Evolutionary conservation across 768 basidiomycete species (phyloP), one percentile per base, ranked within the genome.

Genomic region (Amanita polypyramis): DNA sequence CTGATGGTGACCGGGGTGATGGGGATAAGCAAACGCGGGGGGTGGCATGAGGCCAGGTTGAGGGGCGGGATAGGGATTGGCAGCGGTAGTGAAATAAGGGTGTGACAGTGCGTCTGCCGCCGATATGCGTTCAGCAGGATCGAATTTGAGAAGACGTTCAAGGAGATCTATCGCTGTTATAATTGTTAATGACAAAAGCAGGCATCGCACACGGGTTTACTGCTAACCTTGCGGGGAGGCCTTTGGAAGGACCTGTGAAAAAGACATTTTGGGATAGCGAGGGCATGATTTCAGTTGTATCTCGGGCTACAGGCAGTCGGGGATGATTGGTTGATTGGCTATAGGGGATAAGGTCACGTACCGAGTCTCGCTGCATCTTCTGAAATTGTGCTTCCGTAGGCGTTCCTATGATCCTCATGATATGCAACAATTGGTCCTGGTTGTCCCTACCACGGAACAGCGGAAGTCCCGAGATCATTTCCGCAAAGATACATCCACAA

Each of bases 391-490:
- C 75, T 43, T 97, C 91, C 49, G 86, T 82, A 2, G 96, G 96
- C 0, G 95, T 98, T 11, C 96, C 96, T 51, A 98, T 80, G 42
- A 98, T 89, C 58, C 93, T 78, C 83, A 98, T 94, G 60, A 99
- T 99, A 58, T 95, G 92, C 38, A 92, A 73, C n/a, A 99, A 72
- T 62, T 99, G 96, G 63, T 99, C 96, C 55, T 93, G 86, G 59
- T 97, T 97, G 63, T 98, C 96, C 53, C 95, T 73, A 17, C 96
- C 96, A 54, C 95, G 76, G 75, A 99, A 99, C 23, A 99, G 76
- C 21, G 96, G 96, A 4, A 93, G 85, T 1, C 96, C 96, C 15
- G 89, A 84, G 51, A 99, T 98, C 95, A 99, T 98, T 67, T 99
- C 96, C 15, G 96, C 95, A 62, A 99, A 96, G 60, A 99, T 99